phyloP scores from a whole-genome alignment of 805 yeast species.

The Yamadazyma kitorensis region DNA sequence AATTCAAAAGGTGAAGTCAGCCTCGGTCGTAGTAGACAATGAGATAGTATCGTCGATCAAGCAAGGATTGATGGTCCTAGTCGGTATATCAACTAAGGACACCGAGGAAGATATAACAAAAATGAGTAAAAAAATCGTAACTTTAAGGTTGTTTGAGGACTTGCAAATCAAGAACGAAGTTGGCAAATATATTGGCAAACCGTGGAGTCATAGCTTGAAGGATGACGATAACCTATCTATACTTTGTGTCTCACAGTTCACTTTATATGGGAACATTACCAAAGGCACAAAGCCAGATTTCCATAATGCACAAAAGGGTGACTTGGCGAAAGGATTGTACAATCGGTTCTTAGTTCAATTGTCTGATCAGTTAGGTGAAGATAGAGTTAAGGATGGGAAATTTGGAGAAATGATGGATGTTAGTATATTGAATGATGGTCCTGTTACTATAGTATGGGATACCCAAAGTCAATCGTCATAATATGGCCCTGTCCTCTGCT shows the following conservation, averaged over 20 bases:
- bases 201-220: constrained; percentile 70
- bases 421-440: constrained; percentile 84
- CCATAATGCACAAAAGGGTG: constrained; percentile 87
- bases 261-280: constrained; percentile 77
- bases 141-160: constrained; percentile 73
- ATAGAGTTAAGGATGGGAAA: constrained; percentile 76
- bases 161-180: constrained; percentile 41
- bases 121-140: constrained; percentile 63
- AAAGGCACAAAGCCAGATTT: constrained; percentile 96
- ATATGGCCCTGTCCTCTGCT: too few relatives aligned
- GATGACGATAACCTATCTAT: constrained; percentile 69
- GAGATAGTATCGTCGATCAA: constrained; percentile 67
- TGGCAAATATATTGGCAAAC: constrained; percentile 49
- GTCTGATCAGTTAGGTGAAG: constrained; percentile 46
- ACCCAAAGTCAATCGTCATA: constrained; percentile 40
- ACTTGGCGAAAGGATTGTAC: constrained; percentile 48
- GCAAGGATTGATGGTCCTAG: constrained; percentile 73
- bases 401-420: constrained; percentile 97
- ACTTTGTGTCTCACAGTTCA: constrained; percentile 88
- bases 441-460: constrained; percentile 83
- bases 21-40: constrained; percentile 82
- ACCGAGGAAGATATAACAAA: constrained; percentile 69
- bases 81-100: constrained; percentile 82
- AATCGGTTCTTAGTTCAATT: constrained; percentile 50
- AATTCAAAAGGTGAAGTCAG: constrained; percentile 82